Percentiles rank a stretch among this genome's conserved stretches.
Conservation (phyloP, 2,329 filamentous ascomycete genomes). For the Alternaria hordeiaustralica region DNA sequence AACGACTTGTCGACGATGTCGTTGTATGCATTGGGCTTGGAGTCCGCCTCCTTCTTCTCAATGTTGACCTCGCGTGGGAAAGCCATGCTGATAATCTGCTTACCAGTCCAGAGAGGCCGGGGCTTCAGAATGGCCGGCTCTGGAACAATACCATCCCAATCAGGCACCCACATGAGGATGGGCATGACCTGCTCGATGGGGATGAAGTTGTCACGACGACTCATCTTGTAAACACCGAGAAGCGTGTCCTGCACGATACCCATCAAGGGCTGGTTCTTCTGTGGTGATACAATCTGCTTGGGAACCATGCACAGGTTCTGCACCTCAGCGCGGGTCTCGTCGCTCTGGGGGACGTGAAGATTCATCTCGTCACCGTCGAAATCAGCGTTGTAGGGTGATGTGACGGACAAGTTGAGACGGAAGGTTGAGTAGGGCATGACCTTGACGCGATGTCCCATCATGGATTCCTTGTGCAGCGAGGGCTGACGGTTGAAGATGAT, state of each 20-base stretch:
- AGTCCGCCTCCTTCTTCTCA: slow-evolving; percentile 64
- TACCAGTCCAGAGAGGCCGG: slow-evolving; percentile 92
- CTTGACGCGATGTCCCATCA: slow-evolving; percentile 98
- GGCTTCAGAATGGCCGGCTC: slow-evolving; percentile 94
- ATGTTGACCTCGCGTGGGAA: slow-evolving; percentile 86
- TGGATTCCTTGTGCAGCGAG: slow-evolving; percentile 98
- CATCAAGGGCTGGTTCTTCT: slow-evolving; percentile 97
- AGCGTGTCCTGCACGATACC: slow-evolving; percentile 99
- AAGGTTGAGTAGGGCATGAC: slow-evolving; percentile 99
- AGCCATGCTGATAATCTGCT: slow-evolving; percentile 94
- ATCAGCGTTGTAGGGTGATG: slow-evolving; percentile 98
- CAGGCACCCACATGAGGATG: slow-evolving; percentile 94
- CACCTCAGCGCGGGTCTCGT: slow-evolving; percentile 95
- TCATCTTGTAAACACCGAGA: slow-evolving; percentile 96
- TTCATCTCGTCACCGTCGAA: slow-evolving; percentile 99
- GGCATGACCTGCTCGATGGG: slow-evolving; percentile 94
- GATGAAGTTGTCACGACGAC: slow-evolving; percentile 88
- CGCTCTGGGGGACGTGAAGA: slow-evolving; percentile 96
- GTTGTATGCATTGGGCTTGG: slow-evolving; percentile 55
- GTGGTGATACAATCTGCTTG: slow-evolving; percentile 96
- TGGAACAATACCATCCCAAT: slow-evolving; percentile 95
- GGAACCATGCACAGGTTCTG: slow-evolving; percentile 97
- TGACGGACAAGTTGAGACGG: slow-evolving; percentile 95
- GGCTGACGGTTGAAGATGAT: slow-evolving; percentile 99
- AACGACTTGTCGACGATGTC: slow-evolving; percentile 81